phyloP scores from a whole-genome alignment of 2,329 filamentous ascomycete genomes.

The Pyrenochaeta sp. region DNA sequence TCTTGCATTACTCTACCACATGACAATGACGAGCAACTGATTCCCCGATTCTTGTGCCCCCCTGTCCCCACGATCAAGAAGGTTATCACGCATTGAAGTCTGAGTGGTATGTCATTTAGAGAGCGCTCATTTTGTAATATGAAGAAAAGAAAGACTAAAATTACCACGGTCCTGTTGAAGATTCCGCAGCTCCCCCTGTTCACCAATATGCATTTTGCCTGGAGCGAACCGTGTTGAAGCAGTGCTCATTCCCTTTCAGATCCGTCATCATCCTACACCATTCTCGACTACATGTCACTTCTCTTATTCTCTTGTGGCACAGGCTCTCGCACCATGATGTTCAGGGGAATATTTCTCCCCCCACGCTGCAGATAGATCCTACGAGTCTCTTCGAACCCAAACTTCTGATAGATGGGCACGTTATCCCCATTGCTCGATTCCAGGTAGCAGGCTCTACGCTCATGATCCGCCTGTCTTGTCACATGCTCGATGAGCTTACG shows the following conservation, averaged over 20 bases:
- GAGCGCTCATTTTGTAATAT: not conserved
- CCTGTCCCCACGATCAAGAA: too few relatives aligned
- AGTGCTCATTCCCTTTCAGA: constrained; percentile 13
- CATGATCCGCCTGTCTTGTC: constrained; percentile 70
- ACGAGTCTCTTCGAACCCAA: constrained; percentile 73
- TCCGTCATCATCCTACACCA: not conserved
- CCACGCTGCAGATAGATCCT: constrained; percentile 70
- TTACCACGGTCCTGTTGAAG: constrained; percentile 33
- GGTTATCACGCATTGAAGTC: not conserved
- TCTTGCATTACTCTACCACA: too few relatives aligned
- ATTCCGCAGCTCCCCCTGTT: not conserved
- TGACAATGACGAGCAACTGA: too few relatives aligned
- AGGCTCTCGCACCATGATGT: constrained; percentile 85
- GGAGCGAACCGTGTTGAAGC: constrained; percentile 35
- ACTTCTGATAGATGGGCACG: constrained; percentile 75
- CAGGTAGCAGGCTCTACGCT: constrained; percentile 75
- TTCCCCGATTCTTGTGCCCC: too few relatives aligned
- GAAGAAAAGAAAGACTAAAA: not conserved
- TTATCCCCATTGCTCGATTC: constrained; percentile 78
- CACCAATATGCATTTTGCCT: constrained; percentile 1
- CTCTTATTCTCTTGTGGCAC: constrained; percentile 28
- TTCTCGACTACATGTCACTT: constrained; percentile 8
- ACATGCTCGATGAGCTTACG: constrained; percentile 75
- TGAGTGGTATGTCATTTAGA: not conserved
- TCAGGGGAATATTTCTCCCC: constrained; percentile 68